Evolutionary conservation across 2,329 filamentous ascomycete species (phyloP).

Genomic region (Neofusicoccum laricinum): DNA sequence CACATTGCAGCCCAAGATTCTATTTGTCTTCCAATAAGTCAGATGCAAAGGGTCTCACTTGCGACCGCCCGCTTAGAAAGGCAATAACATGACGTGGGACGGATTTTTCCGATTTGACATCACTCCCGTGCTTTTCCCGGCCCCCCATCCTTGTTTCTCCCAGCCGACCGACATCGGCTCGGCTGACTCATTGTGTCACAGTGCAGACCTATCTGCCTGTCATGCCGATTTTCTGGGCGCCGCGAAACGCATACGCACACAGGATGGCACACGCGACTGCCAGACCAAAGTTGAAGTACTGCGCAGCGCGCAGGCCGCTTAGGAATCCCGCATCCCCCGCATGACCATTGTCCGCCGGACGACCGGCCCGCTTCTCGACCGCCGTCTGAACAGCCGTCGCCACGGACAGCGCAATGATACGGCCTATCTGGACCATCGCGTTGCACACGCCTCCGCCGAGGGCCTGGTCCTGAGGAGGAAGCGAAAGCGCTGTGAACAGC

Average conservation of each 20-base stretch:
- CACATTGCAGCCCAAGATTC: too few relatives aligned
- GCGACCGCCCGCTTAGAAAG: too few relatives aligned
- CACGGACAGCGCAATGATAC: conserved; percentile 64
- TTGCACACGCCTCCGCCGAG: conserved; percentile 68
- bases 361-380: conserved; percentile 39
- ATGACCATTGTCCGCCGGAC: conserved; percentile 24
- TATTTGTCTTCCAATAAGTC: too few relatives aligned
- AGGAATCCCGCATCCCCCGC: conserved; percentile 31
- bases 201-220: not conserved
- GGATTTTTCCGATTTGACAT: too few relatives aligned
- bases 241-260: conserved; percentile 34
- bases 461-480: conserved; percentile 64
- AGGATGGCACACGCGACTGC: conserved; percentile 29
- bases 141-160: too few relatives aligned
- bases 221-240: conserved; percentile 14
- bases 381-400: conserved; percentile 64
- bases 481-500: conserved; percentile 61
- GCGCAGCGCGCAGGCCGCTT: conserved; percentile 35
- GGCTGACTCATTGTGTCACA: too few relatives aligned
- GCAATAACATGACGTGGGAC: too few relatives aligned
- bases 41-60: too few relatives aligned
- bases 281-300: conserved; percentile 42
- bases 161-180: too few relatives aligned
- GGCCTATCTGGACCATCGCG: conserved; percentile 62
- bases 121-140: too few relatives aligned